Percentiles rank a stretch among this genome's conserved stretches.
Evolutionary conservation across 2,329 filamentous ascomycete genomes (phyloP).

Genomic region (Colletotrichum tamarilloi): DNA sequence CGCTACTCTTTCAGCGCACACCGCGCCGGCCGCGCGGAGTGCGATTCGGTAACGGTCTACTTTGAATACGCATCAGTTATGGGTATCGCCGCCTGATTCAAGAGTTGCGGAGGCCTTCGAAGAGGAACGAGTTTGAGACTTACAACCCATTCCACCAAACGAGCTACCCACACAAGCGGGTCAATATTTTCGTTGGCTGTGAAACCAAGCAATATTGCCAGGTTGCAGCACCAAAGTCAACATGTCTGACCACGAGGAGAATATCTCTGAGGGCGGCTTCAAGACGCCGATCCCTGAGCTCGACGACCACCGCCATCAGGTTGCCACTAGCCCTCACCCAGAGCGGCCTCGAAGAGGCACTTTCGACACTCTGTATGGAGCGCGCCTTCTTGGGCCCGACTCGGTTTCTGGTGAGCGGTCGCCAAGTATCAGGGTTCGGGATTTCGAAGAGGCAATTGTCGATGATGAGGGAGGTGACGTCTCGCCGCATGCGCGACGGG

Average conservation of each 20-base stretch:
- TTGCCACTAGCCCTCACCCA: conserved; percentile 67
- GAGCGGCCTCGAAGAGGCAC: conserved; percentile 76
- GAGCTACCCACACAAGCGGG: not conserved
- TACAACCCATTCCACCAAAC: not conserved
- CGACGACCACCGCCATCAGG: conserved; percentile 85
- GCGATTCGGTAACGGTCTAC: conserved; percentile 20
- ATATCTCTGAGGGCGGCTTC: conserved; percentile 70
- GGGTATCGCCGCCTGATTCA: conserved; percentile 28
- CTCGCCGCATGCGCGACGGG: conserved; percentile 56
- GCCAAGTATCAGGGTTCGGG: conserved; percentile 70
- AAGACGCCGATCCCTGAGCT: conserved; percentile 82
- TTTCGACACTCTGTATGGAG: conserved; percentile 75
- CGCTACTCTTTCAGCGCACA: conserved; percentile 19
- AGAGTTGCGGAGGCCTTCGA: conserved; percentile 34
- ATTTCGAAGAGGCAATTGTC: conserved; percentile 87
- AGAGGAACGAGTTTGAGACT: conserved; percentile 19
- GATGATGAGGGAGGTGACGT: conserved; percentile 74
- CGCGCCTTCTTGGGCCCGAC: conserved; percentile 57
- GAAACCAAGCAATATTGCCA: not conserved
- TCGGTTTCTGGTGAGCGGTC: conserved; percentile 13
- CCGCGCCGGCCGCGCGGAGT: conserved; percentile 34
- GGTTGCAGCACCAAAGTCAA: conserved; percentile 52
- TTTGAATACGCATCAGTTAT: conserved; percentile 29
- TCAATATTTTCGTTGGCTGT: not conserved
- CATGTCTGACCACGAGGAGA: conserved; percentile 77